Base-by-base conservation (phyloP, 2,329 filamentous ascomycete genomes). In the Apiospora hydei region DNA sequence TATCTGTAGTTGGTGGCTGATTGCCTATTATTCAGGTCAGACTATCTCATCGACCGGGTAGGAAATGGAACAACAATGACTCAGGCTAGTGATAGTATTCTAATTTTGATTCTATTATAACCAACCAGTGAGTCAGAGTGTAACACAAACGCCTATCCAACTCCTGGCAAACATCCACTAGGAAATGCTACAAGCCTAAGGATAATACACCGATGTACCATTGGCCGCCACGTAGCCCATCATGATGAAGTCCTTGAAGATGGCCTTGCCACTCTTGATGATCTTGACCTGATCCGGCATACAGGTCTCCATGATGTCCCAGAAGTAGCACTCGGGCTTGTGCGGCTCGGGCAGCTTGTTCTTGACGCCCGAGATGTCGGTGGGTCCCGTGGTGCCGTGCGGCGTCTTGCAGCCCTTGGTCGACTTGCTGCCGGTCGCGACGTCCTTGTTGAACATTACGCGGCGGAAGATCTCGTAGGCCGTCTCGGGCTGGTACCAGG, bases 391-490 rank as follows among this genome's bases (percentile, higher is more conserved):
- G 13, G 71, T 69, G 24, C 38, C 44, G 30, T 70, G 67, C 18
- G 57, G 38, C 24, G 30, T 67, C 67, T 38, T 26, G 47, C 41
- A 34, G 49, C 51, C 26, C 51, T 64, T 44, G 8, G 69, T 70
- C 51, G 51, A 57, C 16, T 18, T 16, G 14, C 26, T 34, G 70
- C 85, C 84, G 41, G 90, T 89, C 2, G 85, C 85, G 71, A 91
- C 82, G 70, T 89, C 87, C 38, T 81, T 77, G 30, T 85, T 82
- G 21, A 77, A 75, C 71, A 89, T 79, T 16, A 83, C 84, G 21
- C 87, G 83, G 78, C 85, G 81, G 74, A 89, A 87, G 73, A 88
- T 81, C 72, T 84, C 83, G n/a, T 88, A 79, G 8, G 86, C 79
- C 16, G 82, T 84, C 46, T 85, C 80, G 5, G 84, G 88, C 76